Percentiles rank a stretch among this genome's conserved stretches.
Evolutionary conservation across 345 rosid genomes (phyloP).

Genomic region (Microcos paniculata): DNA sequence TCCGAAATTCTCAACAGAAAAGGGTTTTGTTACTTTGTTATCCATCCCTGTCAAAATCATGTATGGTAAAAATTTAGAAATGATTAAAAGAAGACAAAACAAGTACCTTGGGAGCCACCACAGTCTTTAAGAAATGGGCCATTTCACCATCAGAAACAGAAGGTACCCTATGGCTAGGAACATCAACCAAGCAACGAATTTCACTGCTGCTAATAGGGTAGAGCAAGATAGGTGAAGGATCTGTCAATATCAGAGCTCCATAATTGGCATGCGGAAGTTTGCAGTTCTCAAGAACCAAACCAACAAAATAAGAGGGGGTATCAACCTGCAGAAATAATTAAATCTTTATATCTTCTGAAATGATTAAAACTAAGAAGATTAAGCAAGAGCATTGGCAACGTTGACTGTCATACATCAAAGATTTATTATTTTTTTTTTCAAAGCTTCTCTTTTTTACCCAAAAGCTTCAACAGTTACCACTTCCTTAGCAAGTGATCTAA

Average conservation of each 20-base stretch:
- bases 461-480: neutral
- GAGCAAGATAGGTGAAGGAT: conserved; percentile 55
- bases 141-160: conserved; percentile 71
- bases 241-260: conserved; percentile 50
- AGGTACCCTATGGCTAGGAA: conserved; percentile 60
- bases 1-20: neutral
- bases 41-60: neutral
- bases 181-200: conserved; percentile 65
- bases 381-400: neutral
- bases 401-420: neutral
- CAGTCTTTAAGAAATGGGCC: conserved; percentile 49
- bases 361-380: neutral
- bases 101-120: conserved; percentile 50
- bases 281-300: conserved; percentile 60
- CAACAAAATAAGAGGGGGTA: conserved; percentile 57
- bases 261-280: conserved; percentile 55
- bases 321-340: conserved; percentile 46
- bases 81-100: neutral
- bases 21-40: neutral
- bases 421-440: neutral
- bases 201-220: conserved; percentile 61
- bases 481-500: neutral
- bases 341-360: neutral
- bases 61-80: neutral
- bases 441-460: neutral